Base-by-base conservation (phyloP, 768 basidiomycete genomes). In the Coprinopsis strossmayeri region DNA sequence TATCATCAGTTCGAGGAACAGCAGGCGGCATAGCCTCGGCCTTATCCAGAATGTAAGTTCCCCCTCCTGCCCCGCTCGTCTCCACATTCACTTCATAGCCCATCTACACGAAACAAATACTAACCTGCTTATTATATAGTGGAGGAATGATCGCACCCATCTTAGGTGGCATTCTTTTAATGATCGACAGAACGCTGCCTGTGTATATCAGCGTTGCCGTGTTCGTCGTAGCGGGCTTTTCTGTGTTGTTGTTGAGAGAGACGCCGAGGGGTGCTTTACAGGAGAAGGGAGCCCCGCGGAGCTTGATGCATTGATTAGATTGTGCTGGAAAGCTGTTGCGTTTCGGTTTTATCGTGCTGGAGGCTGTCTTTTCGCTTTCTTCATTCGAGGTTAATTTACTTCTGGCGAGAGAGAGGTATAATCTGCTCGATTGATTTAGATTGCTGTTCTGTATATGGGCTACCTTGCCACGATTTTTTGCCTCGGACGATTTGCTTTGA, bases 71-170 rank as follows among this genome's bases (percentile, higher is more conserved):
- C 45, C 37, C 28, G 34, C 28, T 13, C 30, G 45, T 35, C 34
- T 28, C 17, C 11, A 5, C 1, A 18, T 12, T 37, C 30, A 7
- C 30, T 37, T 34, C 34, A 46, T n/a, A 52, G 27, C 20, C 10
- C 23, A 21, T 28, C n/a, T 18, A 3, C 21, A 45, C 24, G 41
- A 49, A 12, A 56, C 27, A 18, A 30, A 23, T 27, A 38, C 17
- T 9, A 5, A 11, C 32, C 12, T 41, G 42, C 40, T 39, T 34
- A 43, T 57, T 10, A n/a, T 55, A 3, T 66, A 92, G 90, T 63
- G 87, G 90, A 5, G 91, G 91, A 3, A 91, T 93, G 83, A 82
- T 89, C 25, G 91, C 89, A 0, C 91, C 91, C 0, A 71, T 92
- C 28, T 63, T 87, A 3, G 91, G 91, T 0, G 91, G 91, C 0